phyloP scores from a whole-genome alignment of 169 alveolate genomes.

The Theileria luwenshuni region DNA sequence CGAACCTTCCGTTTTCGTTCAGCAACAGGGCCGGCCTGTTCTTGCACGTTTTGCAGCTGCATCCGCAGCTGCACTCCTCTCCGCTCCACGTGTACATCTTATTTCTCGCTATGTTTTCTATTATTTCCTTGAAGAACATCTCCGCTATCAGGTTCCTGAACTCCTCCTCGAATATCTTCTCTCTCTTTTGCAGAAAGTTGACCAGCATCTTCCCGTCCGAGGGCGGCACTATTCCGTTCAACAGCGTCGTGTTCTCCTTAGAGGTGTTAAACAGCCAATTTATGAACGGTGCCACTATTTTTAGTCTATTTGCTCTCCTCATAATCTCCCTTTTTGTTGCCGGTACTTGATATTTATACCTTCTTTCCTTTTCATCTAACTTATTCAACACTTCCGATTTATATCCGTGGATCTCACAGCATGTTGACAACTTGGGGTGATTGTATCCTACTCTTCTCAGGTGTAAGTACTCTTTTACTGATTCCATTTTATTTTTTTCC shows the following conservation, averaged over 20 bases:
- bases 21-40: conserved; percentile 58
- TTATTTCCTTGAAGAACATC: conserved; percentile 55
- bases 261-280: conserved; percentile 63
- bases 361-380: conserved; percentile 35
- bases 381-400: conserved; percentile 11
- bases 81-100: conserved; percentile 47
- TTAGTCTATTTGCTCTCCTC: conserved; percentile 57
- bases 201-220: conserved; percentile 59
- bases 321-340: conserved; percentile 46
- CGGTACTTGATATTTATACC: conserved; percentile 6
- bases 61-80: conserved; percentile 57
- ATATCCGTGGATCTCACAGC: conserved; percentile 66
- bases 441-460: conserved; percentile 49
- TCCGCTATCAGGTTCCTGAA: conserved; percentile 55
- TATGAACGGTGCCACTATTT: conserved; percentile 52
- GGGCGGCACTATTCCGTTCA: conserved; percentile 41
- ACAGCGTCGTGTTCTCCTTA: conserved; percentile 59
- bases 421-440: conserved; percentile 49
- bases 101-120: conserved; percentile 55
- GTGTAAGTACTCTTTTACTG: not conserved
- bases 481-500: not conserved
- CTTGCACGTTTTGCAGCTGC: conserved; percentile 42
- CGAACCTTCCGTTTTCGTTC: conserved; percentile 63
- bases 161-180: conserved; percentile 65
- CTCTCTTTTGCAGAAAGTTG: conserved; percentile 59